These are phyloP conservation scores for Podaxis mareebaensis DNA, from an alignment of 768 basidiomycete species.

Conservation along the genomic window DNA sequence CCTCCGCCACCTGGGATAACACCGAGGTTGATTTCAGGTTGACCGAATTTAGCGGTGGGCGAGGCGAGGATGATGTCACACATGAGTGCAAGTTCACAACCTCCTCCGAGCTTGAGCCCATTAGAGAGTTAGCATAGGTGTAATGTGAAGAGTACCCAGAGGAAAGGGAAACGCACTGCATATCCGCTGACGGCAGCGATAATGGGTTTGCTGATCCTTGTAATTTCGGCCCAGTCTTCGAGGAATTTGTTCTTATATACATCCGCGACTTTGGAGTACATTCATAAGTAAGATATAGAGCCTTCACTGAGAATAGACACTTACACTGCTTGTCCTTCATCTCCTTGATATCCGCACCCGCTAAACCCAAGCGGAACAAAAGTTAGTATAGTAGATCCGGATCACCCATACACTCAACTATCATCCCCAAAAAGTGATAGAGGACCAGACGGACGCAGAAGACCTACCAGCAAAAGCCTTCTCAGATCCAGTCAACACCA, in stretches of 20 bases:
- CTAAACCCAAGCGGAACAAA: slow-evolving; percentile 34
- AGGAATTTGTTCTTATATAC: slow-evolving; percentile 87
- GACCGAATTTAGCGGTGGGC: slow-evolving; percentile 89
- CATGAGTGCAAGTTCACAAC: slow-evolving; percentile 95
- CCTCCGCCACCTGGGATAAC: slow-evolving; percentile 95
- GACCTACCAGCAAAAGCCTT: slow-evolving; percentile 88
- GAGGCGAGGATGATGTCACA: slow-evolving; percentile 94
- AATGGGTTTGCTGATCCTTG: slow-evolving; percentile 83
- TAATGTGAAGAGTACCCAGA: neutral
- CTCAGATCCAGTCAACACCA: slow-evolving; percentile 91
- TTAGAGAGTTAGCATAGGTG: neutral
- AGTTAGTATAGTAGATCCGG: neutral
- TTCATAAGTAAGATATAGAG: neutral
- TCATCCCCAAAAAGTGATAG: neutral
- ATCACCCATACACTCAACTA: neutral
- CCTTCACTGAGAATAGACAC: slow-evolving; percentile 24
- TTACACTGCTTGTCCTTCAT: slow-evolving; percentile 96
- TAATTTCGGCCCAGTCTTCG: slow-evolving; percentile 77
- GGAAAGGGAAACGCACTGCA: slow-evolving; percentile 54
- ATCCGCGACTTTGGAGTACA: slow-evolving; percentile 60
- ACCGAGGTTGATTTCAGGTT: slow-evolving; percentile 95
- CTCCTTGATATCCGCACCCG: slow-evolving; percentile 98
- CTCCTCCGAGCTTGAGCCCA: slow-evolving; percentile 74
- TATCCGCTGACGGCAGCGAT: slow-evolving; percentile 96
- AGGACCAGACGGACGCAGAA: neutral